phyloP scores from a whole-genome alignment of 2,329 filamentous ascomycete genomes.

The Neonectria neomacrospora region DNA sequence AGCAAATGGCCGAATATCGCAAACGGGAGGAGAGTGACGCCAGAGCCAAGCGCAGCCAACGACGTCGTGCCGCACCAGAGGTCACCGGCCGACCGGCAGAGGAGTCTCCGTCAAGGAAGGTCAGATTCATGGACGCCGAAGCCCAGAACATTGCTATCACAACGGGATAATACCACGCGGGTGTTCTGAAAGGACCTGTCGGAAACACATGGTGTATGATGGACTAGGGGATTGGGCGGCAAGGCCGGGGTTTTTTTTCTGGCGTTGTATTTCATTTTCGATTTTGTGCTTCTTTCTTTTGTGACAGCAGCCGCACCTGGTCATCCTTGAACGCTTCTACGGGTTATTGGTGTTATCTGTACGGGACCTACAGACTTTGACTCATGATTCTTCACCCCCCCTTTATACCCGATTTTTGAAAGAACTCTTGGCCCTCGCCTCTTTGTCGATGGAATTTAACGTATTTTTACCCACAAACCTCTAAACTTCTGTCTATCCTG shows the following conservation, averaged over 20 bases:
- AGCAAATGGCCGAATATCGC: constrained; percentile 71
- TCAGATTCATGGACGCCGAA: constrained; percentile 56
- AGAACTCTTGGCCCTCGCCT: constrained; percentile 4
- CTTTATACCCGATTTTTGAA: constrained; percentile 26
- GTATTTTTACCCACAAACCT: constrained; percentile 7
- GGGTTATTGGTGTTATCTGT: constrained; percentile 20
- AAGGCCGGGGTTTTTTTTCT: constrained; percentile 31
- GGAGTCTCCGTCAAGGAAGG: constrained; percentile 48
- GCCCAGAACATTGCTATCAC: constrained; percentile 45
- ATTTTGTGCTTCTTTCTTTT: not conserved
- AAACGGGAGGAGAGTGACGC: constrained; percentile 71
- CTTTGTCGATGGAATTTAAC: constrained; percentile 6
- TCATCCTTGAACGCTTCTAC: constrained; percentile 1
- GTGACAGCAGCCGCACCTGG: constrained; percentile 1
- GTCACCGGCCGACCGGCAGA: constrained; percentile 41
- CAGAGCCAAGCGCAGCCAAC: constrained; percentile 64
- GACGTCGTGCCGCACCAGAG: constrained; percentile 54
- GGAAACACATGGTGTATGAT: not conserved
- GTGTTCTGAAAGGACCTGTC: not conserved
- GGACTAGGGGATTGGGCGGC: constrained; percentile 15
- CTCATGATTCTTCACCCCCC: constrained; percentile 13
- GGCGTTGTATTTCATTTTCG: constrained; percentile 1
- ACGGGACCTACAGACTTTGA: constrained; percentile 4
- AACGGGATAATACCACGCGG: constrained; percentile 42
- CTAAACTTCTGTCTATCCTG: constrained; percentile 12